A percentile compares a stretch with the other conserved stretches of the same genome.
These are phyloP conservation scores for Echeveria elegans DNA, from an alignment of 164 flowering plant species.

Conservation along the genomic window DNA sequence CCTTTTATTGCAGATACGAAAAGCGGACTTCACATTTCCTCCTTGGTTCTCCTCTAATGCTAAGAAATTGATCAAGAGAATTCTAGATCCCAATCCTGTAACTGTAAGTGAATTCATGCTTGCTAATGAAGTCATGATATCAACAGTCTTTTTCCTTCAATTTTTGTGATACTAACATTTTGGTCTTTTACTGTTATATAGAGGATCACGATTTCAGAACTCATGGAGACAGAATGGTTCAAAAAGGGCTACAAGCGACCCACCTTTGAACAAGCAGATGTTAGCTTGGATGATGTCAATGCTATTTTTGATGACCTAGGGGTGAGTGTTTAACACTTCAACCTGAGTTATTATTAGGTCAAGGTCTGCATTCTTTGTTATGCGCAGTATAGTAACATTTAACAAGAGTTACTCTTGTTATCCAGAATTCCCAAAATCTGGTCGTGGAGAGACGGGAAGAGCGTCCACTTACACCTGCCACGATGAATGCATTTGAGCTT, in stretches of 20 bases:
- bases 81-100: constrained; percentile 78
- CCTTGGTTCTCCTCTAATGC: constrained; percentile 92
- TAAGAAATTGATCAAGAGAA: constrained; percentile 76
- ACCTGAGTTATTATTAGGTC: not conserved
- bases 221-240: constrained; percentile 96
- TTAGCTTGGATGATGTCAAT: constrained; percentile 69
- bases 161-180: not conserved
- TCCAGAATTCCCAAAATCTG: constrained; percentile 54
- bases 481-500: constrained; percentile 96
- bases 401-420: not conserved
- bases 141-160: not conserved
- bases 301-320: constrained; percentile 54
- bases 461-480: constrained; percentile 40
- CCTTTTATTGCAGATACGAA: constrained; percentile 45
- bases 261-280: constrained; percentile 51
- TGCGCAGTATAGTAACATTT: not conserved
- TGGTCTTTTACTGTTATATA: constrained; percentile 13
- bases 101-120: constrained; percentile 37
- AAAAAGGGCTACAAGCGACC: constrained; percentile 91
- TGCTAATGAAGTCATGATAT: not conserved
- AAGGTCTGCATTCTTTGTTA: not conserved
- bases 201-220: constrained; percentile 75
- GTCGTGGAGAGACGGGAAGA: constrained; percentile 88
- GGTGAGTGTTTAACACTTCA: constrained; percentile 42
- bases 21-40: constrained; percentile 85